These are phyloP conservation scores for Leccinum disarticulatum DNA, from an alignment of 768 basidiomycete species.

Conservation along the genomic window DNA sequence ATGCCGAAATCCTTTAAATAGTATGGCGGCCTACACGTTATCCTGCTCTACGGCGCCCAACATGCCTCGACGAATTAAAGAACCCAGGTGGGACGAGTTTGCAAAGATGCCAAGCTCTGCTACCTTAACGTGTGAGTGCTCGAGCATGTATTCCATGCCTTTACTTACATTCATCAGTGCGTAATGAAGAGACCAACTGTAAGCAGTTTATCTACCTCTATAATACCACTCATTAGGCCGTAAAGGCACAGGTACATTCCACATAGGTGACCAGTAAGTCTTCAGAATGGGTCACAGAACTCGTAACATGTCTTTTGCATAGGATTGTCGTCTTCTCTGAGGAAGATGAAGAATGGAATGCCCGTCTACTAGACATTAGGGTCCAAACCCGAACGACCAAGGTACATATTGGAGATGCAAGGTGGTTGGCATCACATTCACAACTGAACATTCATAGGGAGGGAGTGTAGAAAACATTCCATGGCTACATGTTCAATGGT, in stretches of 20 bases:
- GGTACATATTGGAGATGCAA: neutral
- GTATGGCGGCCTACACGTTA: too few relatives aligned
- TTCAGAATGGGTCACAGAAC: neutral
- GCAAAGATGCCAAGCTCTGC: neutral
- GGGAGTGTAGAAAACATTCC: neutral
- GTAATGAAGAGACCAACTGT: neutral
- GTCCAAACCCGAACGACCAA: too few relatives aligned
- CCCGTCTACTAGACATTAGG: neutral
- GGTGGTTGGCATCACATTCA: neutral
- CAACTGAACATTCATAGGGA: neutral
- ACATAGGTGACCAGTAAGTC: neutral
- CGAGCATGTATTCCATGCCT: neutral
- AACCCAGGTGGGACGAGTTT: neutral
- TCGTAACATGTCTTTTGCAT: too few relatives aligned
- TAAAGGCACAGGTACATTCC: neutral
- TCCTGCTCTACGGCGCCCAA: too few relatives aligned
- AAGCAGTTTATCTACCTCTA: neutral
- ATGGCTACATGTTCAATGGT: neutral
- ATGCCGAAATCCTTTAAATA: too few relatives aligned
- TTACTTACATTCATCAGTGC: neutral
- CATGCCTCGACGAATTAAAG: neutral
- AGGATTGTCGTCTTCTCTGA: neutral
- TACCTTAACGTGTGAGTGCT: neutral
- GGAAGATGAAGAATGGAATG: neutral
- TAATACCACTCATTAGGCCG: neutral